Percentiles rank a stretch among this genome's conserved stretches.
phyloP scores from a whole-genome alignment of 176 grass and related monocot species.

The Musa acuminata region DNA sequence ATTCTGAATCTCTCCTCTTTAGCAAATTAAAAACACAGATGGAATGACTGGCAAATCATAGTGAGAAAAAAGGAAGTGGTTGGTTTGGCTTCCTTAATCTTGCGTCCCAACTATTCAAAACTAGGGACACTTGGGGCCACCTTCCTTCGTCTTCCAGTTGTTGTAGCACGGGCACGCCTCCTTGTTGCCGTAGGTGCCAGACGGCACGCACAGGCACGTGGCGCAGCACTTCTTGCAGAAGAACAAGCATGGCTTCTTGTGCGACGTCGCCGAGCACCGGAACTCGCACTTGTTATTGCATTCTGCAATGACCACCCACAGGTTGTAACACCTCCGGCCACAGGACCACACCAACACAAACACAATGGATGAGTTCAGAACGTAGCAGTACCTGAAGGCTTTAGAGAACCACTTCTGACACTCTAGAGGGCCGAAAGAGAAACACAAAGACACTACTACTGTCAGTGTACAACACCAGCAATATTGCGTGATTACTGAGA shows the following conservation, averaged over 20 bases:
- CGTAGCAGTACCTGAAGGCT: neutral
- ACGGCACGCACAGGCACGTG: constrained; percentile 19
- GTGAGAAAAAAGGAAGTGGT: neutral
- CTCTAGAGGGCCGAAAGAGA: neutral
- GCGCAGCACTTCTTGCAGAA: constrained; percentile 19
- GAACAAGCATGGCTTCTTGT: constrained; percentile 23
- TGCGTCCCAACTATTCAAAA: neutral
- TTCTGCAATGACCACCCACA: neutral
- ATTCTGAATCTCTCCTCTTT: constrained; percentile 8
- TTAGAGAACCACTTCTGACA: neutral
- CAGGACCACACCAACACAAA: no score
- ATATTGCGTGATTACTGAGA: neutral
- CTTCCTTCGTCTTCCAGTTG: constrained; percentile 24
- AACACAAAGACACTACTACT: neutral
- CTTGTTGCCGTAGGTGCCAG: constrained; percentile 18
- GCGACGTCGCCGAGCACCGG: constrained; percentile 18
- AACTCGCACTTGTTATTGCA: neutral
- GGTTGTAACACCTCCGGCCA: neutral
- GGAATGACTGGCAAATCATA: neutral
- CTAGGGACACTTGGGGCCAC: constrained; percentile 15
- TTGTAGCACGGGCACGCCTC: constrained; percentile 16
- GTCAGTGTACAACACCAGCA: neutral
- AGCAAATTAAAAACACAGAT: neutral
- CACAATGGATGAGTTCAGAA: neutral
- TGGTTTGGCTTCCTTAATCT: neutral